Percentiles rank a stretch among this genome's conserved stretches.
These are phyloP conservation scores for Cucurbita moschata DNA, from an alignment of 306 rosid genomes.

Conservation along the genomic window DNA sequence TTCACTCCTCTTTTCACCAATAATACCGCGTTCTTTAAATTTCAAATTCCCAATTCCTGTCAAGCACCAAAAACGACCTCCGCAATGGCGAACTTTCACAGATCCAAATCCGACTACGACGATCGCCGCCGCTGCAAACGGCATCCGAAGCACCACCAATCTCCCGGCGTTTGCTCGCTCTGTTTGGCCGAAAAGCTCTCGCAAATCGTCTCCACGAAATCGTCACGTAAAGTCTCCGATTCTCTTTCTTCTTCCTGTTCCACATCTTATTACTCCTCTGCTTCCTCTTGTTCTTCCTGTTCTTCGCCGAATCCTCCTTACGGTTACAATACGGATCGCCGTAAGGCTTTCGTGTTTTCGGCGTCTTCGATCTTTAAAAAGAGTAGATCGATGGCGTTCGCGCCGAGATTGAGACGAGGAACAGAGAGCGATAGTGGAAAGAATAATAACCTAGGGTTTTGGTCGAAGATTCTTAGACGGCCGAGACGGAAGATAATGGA, in stretches of 20 bases:
- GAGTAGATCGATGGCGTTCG: slow-evolving; percentile 4
- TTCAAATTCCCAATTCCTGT: not conserved
- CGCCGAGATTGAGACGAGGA: not conserved
- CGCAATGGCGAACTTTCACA: not conserved
- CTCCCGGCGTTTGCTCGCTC: slow-evolving; percentile 9
- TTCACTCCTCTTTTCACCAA: not conserved
- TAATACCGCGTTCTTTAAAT: not conserved
- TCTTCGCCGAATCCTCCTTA: not conserved
- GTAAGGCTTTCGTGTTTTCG: not conserved
- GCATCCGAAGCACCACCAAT: not conserved
- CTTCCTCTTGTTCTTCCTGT: slow-evolving; percentile 5
- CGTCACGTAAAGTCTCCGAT: not conserved
- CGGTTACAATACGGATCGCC: not conserved
- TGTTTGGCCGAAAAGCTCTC: slow-evolving; percentile 8
- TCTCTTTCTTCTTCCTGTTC: not conserved
- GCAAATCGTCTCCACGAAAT: not conserved
- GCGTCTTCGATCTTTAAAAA: not conserved
- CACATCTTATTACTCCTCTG: slow-evolving; percentile 5
- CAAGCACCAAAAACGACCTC: not conserved
- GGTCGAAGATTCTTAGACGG: slow-evolving; percentile 5
- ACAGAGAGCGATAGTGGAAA: not conserved
- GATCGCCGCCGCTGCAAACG: not conserved
- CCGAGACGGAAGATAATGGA: slow-evolving; percentile 1
- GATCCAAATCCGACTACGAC: not conserved
- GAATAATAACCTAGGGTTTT: slow-evolving; percentile 1